phyloP scores from a whole-genome alignment of 805 yeast species.

The Jamesozyma jinghongensis region DNA sequence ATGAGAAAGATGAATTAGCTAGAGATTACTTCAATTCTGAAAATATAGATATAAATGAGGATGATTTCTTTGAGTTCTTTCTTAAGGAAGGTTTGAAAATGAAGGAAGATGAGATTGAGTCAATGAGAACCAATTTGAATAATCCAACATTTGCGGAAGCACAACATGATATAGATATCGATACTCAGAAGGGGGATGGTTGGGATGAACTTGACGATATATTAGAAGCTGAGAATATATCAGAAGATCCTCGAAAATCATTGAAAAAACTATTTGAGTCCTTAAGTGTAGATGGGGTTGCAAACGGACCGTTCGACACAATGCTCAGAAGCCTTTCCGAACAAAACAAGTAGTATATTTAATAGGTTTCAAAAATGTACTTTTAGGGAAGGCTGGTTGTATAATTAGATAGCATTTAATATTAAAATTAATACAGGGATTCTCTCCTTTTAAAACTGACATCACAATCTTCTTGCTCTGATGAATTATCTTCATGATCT shows the following conservation, averaged over 20 bases:
- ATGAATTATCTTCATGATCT: conserved; percentile 21
- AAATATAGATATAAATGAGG: conserved; percentile 46
- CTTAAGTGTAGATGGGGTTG: conserved; percentile 7
- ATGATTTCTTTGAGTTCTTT: conserved; percentile 61
- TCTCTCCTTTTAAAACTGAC: no score
- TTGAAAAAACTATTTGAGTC: conserved; percentile 10
- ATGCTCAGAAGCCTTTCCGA: conserved; percentile 7
- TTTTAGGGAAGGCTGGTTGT: no score
- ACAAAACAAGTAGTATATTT: neutral
- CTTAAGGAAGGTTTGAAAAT: conserved; percentile 45
- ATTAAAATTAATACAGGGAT: no score
- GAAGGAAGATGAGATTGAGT: conserved; percentile 37
- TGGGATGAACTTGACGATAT: conserved; percentile 6
- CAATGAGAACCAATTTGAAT: conserved; percentile 17
- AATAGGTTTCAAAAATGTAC: no score
- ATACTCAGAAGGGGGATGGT: conserved; percentile 1
- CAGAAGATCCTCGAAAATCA: conserved; percentile 3
- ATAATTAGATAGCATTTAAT: no score
- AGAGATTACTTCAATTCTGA: conserved; percentile 26
- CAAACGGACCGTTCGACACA: conserved; percentile 11
- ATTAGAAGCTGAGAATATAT: neutral
- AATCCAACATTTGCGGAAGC: neutral
- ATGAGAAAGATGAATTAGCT: conserved; percentile 22
- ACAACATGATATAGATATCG: neutral
- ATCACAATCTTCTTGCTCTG: conserved; percentile 4